Evolutionary conservation across 192 early-diverging fungal species (phyloP), one percentile per base, ranked within the genome.

Genomic region (Funneliformis mosseae): DNA sequence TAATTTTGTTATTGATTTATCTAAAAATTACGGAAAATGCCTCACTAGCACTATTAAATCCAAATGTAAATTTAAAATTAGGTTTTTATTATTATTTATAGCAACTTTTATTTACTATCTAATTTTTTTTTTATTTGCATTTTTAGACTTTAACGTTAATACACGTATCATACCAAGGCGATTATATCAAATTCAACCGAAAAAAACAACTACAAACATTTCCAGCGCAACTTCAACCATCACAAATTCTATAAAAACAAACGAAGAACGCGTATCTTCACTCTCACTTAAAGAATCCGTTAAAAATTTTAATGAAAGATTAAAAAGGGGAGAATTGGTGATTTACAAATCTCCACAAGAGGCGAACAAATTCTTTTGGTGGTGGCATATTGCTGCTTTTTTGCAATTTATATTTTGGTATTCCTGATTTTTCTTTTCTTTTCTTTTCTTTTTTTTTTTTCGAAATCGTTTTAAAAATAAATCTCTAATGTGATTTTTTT

Each of bases 391-490:
- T 76, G 74, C 59, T 16, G 74, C 46, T 16, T 42, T 59, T 7
- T 50, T 76, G 28, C 74, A 76, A 61, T 76, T 76, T 18, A 76
- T 59, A 27, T 76, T 76, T 76, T 76, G 74, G 74, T 48, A 71
- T 21, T 71, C 8, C 16, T 67, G 2, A 67, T 10, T 2, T 66
- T 28, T 28, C 1, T 67, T 67, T 67, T 33, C 5, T 33, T 74
- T 43, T 45, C 9, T 41, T 18, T 23, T 28, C 4, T 25, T 70
- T 16, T 23, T 5, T 33, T 70, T 28, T 25, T 38, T 70, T 16
- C 33, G 16, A 38, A 33, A 33, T 33, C 33, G 0, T 16, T 55
- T 55, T 5, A 55, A 21, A 55, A 55, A 50, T 16, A 14, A 50
- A 50, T 10, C 43, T 25, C 38, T 25, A 9, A 25, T 74, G 45